These are phyloP conservation scores for Picochlorum costavermella DNA, from an alignment of 139 green algal genomes.

Conservation along the genomic window DNA sequence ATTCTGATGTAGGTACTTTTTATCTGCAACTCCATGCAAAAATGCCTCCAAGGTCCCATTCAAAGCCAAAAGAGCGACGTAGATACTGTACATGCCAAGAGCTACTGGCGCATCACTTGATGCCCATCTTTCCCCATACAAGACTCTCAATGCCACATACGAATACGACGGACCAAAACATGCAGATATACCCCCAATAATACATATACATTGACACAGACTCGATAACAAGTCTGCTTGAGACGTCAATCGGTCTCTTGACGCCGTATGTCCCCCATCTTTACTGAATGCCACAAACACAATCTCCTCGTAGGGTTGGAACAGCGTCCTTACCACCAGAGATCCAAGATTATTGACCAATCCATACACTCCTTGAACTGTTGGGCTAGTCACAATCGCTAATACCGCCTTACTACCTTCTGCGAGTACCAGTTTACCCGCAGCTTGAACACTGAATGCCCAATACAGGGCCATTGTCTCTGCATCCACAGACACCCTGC, in stretches of 20 bases:
- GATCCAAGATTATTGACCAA: slow-evolving; percentile 75
- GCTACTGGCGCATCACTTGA: slow-evolving; percentile 60
- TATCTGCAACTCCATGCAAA: slow-evolving; percentile 58
- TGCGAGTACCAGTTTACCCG: slow-evolving; percentile 71
- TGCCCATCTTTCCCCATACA: slow-evolving; percentile 61
- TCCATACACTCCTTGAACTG: slow-evolving; percentile 75
- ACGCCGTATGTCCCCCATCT: slow-evolving; percentile 3
- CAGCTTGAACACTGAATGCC: slow-evolving; percentile 41
- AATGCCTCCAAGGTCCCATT: slow-evolving; percentile 79
- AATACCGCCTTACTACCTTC: slow-evolving; percentile 74
- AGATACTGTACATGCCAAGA: slow-evolving; percentile 63
- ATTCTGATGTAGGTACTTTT: slow-evolving; percentile 27
- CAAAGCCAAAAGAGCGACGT: slow-evolving; percentile 64
- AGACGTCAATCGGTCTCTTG: not conserved
- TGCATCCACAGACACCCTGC: not conserved
- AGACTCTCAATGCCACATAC: slow-evolving; percentile 52
- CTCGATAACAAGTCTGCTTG: slow-evolving; percentile 38
- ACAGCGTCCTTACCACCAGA: slow-evolving; percentile 73
- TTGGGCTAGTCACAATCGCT: slow-evolving; percentile 24
- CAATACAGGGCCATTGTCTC: slow-evolving; percentile 4
- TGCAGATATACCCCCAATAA: slow-evolving; percentile 52
- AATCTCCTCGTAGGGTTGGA: slow-evolving; percentile 80
- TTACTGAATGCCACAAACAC: slow-evolving; percentile 74
- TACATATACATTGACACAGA: slow-evolving; percentile 39
- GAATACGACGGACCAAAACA: slow-evolving; percentile 73